Base-by-base conservation (phyloP, 805 yeast genomes). In the Priceomyces carsonii region DNA sequence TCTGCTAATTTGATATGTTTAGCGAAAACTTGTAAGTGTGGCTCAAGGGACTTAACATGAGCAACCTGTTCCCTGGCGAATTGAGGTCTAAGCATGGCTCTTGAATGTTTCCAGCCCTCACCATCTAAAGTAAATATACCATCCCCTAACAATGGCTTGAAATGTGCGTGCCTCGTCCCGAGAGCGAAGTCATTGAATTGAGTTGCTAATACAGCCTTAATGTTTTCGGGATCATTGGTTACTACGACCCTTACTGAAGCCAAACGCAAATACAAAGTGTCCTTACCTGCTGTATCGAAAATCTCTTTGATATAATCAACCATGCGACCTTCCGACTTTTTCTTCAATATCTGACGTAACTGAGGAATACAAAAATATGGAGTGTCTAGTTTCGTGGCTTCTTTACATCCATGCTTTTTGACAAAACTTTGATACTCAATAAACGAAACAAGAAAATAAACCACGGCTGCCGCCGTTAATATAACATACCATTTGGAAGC, bases 41-140 rank as follows among this genome's bases (percentile, higher is more conserved):
- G 49, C 39, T 63, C 69, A 36, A 64, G 54, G 3, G 56, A 42
- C 28, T 47, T 37, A 18, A 59, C 56, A 29, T 61, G 67, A n/a
- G 56, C 55, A 24, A 64, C 54, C 38, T 61, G 65, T 29, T 62
- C 68, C 32, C 66, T 50, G 12, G 67, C 53, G 40, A 63, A 64
- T 33, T 61, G 67, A 5, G 70, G 70, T 43, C 70, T 51, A 44
- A 64, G 55, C 44, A 61, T 53, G 13, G 63, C 59, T 33, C 67
- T 45, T 4, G 66, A 55, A 27, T 55, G 57, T 41, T 56, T 63
- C 70, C 70, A 63, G 12, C 63, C 61, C 8, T 42, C 55, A n/a
- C 62, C 59, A 36, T 63, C 69, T 22, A 61, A 57, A 18, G 69
- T 62, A 47, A 64, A 64, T 16, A 64, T 59, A 8, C 69, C 69